Base-by-base conservation (phyloP, 2,329 filamentous ascomycete genomes). In the Aspergillus aculeatus region DNA sequence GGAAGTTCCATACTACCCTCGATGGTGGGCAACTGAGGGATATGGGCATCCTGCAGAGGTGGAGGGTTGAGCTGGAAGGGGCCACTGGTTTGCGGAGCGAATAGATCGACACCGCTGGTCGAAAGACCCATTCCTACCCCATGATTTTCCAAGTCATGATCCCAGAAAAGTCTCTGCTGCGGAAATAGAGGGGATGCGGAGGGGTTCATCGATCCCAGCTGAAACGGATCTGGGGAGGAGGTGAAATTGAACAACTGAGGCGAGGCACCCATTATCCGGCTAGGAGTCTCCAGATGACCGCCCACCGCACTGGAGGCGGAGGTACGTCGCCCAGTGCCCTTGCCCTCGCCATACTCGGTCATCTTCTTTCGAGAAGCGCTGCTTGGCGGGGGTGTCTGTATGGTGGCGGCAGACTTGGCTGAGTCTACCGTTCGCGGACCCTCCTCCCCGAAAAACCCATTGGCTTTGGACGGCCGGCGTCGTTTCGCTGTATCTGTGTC, bases 351-450 rank as follows among this genome's bases (percentile, higher is more conserved):
- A 54, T 72, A 70, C 62, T 71, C 72, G 16, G 68, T 75, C 64
- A 75, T 70, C 61, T 77, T 78, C 63, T 82, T 80, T 68, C 81
- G 79, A 5, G 80, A 83, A 19, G 83, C 84, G 71, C 84, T 80
- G 26, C 84, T 86, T 2, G 85, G 84, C 52, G 85, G 85, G 35
- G 85, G 85, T 12, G 85, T 87, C 72, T 87, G 84, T 78, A 86
- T 86, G 14, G 77, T 78, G 35, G 77, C 77, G 29, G 77, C 77
- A 9, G 77, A 79, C 56, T 75, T 78, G 59, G 72, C 69, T 12
- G 75, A 75, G 49, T 71, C 71, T 50, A 73, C 68, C 16, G 73
- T 71, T 16, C 69, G 69, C 21, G 72, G 69, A 10, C 69, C 71
- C 57, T 76, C 71, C 48, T 77, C 71, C 47, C 62, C 58, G 56